phyloP scores from a whole-genome alignment of 2,329 filamentous ascomycete species.

The Pseudogymnoascus sp. region DNA sequence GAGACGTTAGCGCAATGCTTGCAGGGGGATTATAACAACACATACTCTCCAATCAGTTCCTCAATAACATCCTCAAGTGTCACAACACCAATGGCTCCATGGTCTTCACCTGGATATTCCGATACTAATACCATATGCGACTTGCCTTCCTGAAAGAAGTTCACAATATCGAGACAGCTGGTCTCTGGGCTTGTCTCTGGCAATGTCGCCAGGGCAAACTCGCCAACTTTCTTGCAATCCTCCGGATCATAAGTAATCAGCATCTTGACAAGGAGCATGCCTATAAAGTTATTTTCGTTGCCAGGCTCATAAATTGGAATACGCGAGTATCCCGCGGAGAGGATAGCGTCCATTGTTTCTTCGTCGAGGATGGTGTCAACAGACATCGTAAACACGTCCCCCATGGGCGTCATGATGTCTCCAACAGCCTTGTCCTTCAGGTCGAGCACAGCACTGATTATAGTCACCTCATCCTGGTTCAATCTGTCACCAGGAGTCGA shows the following conservation, averaged over 20 bases:
- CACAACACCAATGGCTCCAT: constrained; percentile 85
- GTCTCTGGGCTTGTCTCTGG: constrained; percentile 93
- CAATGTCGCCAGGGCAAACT: constrained; percentile 87
- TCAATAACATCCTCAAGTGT: constrained; percentile 98
- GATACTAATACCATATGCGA: constrained; percentile 98
- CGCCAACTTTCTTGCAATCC: constrained; percentile 74
- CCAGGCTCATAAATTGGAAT: constrained; percentile 89
- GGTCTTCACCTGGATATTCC: constrained; percentile 78
- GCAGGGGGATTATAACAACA: constrained; percentile 21
- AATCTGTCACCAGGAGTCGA: constrained; percentile 74
- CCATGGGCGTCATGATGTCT: constrained; percentile 97
- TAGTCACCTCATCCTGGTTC: constrained; percentile 96
- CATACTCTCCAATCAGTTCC: constrained; percentile 93
- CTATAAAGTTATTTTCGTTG: constrained; percentile 80
- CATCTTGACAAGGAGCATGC: constrained; percentile 97
- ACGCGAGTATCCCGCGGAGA: constrained; percentile 88
- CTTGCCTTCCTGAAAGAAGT: constrained; percentile 99
- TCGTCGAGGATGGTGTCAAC: constrained; percentile 90
- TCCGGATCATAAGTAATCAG: constrained; percentile 98
- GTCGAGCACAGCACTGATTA: constrained; percentile 93
- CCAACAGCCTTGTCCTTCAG: constrained; percentile 93
- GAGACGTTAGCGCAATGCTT: constrained; percentile 20
- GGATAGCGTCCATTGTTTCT: constrained; percentile 85
- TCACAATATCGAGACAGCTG: constrained; percentile 95
- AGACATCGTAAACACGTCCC: constrained; percentile 94